A percentile compares a stretch with the other conserved stretches of the same genome.
phyloP scores from a whole-genome alignment of 306 rosid genomes.

The Cyclanthera cordifolia region DNA sequence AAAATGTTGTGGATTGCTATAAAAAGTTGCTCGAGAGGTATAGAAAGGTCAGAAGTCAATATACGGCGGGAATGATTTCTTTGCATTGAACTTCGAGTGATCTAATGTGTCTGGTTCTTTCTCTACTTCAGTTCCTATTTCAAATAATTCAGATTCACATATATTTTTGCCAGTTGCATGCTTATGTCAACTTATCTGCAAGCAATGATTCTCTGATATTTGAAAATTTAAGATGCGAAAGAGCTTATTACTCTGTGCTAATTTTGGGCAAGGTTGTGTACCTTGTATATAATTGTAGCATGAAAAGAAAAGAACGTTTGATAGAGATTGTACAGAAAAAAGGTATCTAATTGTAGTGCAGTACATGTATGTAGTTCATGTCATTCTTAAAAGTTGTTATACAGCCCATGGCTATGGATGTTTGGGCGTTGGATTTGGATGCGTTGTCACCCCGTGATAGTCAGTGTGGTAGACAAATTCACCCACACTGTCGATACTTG shows the following conservation, averaged over 20 bases:
- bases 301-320: background rate
- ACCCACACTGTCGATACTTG: slow-evolving; percentile 21
- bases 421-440: slow-evolving; percentile 68
- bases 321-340: slow-evolving; percentile 3
- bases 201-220: slow-evolving; percentile 1
- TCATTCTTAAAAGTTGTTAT: background rate
- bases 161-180: background rate
- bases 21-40: slow-evolving; percentile 47
- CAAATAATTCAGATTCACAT: background rate
- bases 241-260: background rate
- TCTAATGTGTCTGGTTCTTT: slow-evolving; percentile 1
- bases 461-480: slow-evolving; percentile 65
- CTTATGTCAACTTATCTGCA: background rate
- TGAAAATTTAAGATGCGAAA: background rate
- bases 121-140: background rate
- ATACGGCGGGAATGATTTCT: slow-evolving; percentile 63
- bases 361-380: slow-evolving; percentile 10
- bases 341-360: background rate
- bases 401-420: slow-evolving; percentile 34
- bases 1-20: slow-evolving; percentile 38
- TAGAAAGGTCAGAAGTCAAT: slow-evolving; percentile 52
- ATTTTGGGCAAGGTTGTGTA: background rate
- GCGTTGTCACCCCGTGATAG: slow-evolving; percentile 86
- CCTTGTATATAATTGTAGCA: slow-evolving; percentile 3
- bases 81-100: slow-evolving; percentile 27